phyloP scores from a whole-genome alignment of 345 rosid species.

The Ceriops tagal region DNA sequence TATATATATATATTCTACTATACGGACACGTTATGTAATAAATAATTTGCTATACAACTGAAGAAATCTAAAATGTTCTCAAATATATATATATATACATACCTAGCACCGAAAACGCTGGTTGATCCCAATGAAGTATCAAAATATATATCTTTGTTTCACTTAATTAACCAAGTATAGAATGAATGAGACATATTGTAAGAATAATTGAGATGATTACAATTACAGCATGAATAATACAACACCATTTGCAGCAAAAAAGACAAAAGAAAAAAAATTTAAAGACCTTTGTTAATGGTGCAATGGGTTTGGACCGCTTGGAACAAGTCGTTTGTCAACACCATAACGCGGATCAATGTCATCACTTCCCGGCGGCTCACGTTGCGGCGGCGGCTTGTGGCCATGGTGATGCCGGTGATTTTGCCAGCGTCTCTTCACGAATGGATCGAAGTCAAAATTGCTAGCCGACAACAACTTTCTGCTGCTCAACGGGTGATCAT shows the following conservation, averaged over 20 bases:
- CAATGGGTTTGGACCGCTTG: slow-evolving; percentile 81
- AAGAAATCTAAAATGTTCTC: too few species aligned
- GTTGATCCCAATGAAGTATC: too few species aligned
- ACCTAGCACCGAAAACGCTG: too few species aligned
- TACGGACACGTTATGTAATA: too few species aligned
- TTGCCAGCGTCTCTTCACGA: slow-evolving; percentile 20
- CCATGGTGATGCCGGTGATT: slow-evolving; percentile 14
- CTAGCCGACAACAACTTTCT: slow-evolving; percentile 37
- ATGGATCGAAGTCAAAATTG: slow-evolving; percentile 60
- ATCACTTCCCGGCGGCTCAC: slow-evolving; percentile 27
- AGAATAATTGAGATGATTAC: slow-evolving; percentile 15
- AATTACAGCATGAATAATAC: slow-evolving; percentile 14
- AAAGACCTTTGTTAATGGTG: slow-evolving; percentile 48
- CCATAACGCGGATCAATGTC: slow-evolving; percentile 49
- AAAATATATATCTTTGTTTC: too few species aligned
- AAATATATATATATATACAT: too few species aligned
- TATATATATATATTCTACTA: too few species aligned
- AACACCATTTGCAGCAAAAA: slow-evolving; percentile 4
- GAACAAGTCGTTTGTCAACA: slow-evolving; percentile 59
- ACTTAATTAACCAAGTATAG: too few species aligned
- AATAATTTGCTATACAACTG: too few species aligned
- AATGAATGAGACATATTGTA: neutral
- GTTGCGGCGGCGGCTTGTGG: slow-evolving; percentile 8
- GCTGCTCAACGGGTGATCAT: slow-evolving; percentile 14
- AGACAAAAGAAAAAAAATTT: neutral